Evolutionary conservation across 192 early-diverging fungal genomes (phyloP), one percentile per base, ranked within the genome.

Genomic region (Rhizoclosmatium sp.): DNA sequence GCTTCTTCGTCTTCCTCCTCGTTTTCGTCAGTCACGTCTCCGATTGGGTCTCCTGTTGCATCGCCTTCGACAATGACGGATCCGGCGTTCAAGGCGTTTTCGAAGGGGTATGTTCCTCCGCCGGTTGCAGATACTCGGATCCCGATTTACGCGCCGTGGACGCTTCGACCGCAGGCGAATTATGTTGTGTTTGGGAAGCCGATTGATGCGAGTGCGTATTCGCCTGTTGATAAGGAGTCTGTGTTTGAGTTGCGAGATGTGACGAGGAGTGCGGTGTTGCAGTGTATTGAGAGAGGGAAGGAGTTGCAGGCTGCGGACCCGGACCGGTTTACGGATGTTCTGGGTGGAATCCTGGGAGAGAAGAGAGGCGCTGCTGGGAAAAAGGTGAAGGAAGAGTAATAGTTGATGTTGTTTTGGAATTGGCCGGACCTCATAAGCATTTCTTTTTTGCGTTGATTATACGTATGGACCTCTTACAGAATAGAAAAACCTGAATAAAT

Each of bases 101-200:
- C 48, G 7, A 71, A 71, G 39, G 69, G 69, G 5, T 71, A 71
- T 31, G 39, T 71, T 41, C 69, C 69, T 4, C 49, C 69, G 39
- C 69, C 47, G 5, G 21, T 51, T 4, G 23, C 23, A 16, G 69
- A 71, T 21, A 19, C 39, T 9, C 46, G 69, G 16, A 71, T 71
- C 54, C 69, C 69, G 3, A 49, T 71, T 21, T 59, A 71, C 49
- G 42, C 47, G 19, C 69, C 69, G 19, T 71, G 69, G 69, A 41
- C 31, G 5, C 21, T 71, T 12, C 12, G n/a, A 49, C 69, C 69
- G 3, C 69, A 71, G 40, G 4, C 49, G 4, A 49, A 71, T 12
- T 71, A 71, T 39, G 54, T 71, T 71, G 69, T 71, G 23, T 41
- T 71, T 71, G 69, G 69, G 39, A 48, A 71, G 2, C 69, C 69